phyloP scores from a whole-genome alignment of 495 filamentous ascomycete species.

The Aspergillus biplanus region DNA sequence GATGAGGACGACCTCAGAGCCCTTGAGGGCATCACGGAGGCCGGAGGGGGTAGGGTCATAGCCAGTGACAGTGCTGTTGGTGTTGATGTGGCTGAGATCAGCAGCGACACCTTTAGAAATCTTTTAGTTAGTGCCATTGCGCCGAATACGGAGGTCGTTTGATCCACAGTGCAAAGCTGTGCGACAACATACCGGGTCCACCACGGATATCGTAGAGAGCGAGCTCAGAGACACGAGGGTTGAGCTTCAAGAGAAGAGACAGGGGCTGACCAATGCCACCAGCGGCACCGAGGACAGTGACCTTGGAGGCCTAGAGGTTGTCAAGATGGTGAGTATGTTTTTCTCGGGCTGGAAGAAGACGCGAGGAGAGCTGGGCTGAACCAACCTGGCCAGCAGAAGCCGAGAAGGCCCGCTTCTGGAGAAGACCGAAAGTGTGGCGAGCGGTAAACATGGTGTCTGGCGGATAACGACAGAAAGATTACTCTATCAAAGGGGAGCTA shows the following conservation, averaged over 20 bases:
- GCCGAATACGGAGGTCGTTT: background rate
- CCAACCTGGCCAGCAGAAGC: conserved; percentile 86
- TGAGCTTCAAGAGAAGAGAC: conserved; percentile 96
- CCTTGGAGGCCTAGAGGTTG: conserved; percentile 80
- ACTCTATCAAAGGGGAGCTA: conserved; percentile 22
- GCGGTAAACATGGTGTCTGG: conserved; percentile 72
- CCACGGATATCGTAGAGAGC: conserved; percentile 97
- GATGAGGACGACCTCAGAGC: conserved; percentile 91
- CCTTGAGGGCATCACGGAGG: conserved; percentile 77
- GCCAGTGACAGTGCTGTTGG: conserved; percentile 91
- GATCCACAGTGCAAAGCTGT: conserved; percentile 9
- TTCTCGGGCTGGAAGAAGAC: conserved; percentile 6
- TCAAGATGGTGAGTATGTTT: conserved; percentile 39
- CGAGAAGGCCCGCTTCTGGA: conserved; percentile 92
- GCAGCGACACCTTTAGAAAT: conserved; percentile 82
- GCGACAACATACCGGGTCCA: conserved; percentile 74
- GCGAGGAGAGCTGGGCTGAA: conserved; percentile 21
- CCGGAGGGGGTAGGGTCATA: conserved; percentile 78
- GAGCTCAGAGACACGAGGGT: conserved; percentile 88
- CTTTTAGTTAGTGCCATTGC: conserved; percentile 13
- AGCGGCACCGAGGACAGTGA: conserved; percentile 91
- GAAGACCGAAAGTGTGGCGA: conserved; percentile 68
- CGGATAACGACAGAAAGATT: conserved; percentile 19
- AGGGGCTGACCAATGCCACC: conserved; percentile 98
- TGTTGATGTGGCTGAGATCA: conserved; percentile 98